These are phyloP conservation scores for Mucor circinelloides DNA, from an alignment of 371 early-diverging fungal genomes.

Conservation along the genomic window DNA sequence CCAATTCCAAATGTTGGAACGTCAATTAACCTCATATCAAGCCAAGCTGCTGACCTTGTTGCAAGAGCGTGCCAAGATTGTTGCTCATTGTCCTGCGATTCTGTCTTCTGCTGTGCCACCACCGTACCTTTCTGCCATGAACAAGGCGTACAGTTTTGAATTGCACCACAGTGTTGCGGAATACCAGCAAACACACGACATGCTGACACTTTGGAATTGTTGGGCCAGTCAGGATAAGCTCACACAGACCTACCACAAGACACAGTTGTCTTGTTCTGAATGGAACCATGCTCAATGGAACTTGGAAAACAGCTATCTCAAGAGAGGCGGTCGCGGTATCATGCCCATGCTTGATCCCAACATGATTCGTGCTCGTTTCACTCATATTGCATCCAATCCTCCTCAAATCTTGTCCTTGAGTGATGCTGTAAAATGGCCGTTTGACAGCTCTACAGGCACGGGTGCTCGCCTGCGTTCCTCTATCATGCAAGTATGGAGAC, in stretches of 20 bases:
- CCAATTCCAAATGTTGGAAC: slow-evolving; percentile 23
- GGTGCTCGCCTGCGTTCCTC: slow-evolving; percentile 14
- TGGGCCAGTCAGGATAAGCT: slow-evolving; percentile 11
- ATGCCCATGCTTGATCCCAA: slow-evolving; percentile 25
- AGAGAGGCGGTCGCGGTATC: slow-evolving; percentile 11
- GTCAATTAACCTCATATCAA: slow-evolving; percentile 15
- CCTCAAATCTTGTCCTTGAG: slow-evolving; percentile 8
- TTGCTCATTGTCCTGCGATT: slow-evolving; percentile 8
- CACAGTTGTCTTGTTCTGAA: background rate
- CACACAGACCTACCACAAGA: background rate
- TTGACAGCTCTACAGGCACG: slow-evolving; percentile 14
- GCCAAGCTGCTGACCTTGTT: slow-evolving; percentile 26
- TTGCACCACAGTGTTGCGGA: background rate
- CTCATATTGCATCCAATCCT: slow-evolving; percentile 14
- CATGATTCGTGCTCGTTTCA: slow-evolving; percentile 11
- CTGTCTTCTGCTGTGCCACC: slow-evolving; percentile 29
- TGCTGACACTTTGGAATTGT: slow-evolving; percentile 14
- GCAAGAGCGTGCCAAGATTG: slow-evolving; percentile 13
- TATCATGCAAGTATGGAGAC: slow-evolving; percentile 17
- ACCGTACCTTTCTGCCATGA: slow-evolving; percentile 2
- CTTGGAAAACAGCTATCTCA: slow-evolving; percentile 3
- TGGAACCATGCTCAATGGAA: background rate
- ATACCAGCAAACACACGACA: background rate
- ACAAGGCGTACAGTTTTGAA: background rate
- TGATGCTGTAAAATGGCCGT: slow-evolving; percentile 35